Evolutionary conservation across 2,329 filamentous ascomycete species (phyloP), one percentile per base, ranked within the genome.

Genomic region (Sporothrix humicola): DNA sequence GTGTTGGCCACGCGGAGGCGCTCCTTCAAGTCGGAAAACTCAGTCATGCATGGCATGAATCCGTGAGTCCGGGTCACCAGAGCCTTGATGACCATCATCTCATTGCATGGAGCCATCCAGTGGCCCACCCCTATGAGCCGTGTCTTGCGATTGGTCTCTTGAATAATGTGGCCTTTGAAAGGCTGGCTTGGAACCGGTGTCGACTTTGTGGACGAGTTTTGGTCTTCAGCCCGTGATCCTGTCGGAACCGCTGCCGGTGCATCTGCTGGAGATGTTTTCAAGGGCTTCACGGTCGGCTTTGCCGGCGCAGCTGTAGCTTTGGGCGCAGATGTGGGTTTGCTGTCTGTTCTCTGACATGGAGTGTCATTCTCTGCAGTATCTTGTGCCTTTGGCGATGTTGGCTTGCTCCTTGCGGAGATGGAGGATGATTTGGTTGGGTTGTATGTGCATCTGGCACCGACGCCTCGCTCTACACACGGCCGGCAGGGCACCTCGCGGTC

Each of bases 81-180:
- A 20, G 74, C 74, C 8, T 37, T 31, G 58, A 72, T n/a, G 3
- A 73, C 74, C 23, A 17, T 48, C 54, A 75, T 70, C 44, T 73
- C 72, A 13, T 63, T 70, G 66, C 72, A 73, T 5, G 70, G 72
- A 4, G 69, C 69, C 74, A 75, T 73, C 74, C 74, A 75, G 44
- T 75, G 74, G 63, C 63, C 70, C 13, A 72, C 52, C 13, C 69
- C 59, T 15, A 70, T 42, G 23, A 75, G 26, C n/a, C 54, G 69
- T 2, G 65, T 52, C 42, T 73, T 73, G n/a, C 59, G 72, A 37
- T 71, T 54, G 58, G 48, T 58, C 4, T 59, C 20, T 12, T 71
- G 68, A 68, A 73, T 65, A 10, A 48, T 20, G 15, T 71, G 72
- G 15, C 20, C 15, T 2, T 46, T 37, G n/a, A 46, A 23, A 2